phyloP scores from a whole-genome alignment of 331 rosid species.

The Stylosanthes scabra region DNA sequence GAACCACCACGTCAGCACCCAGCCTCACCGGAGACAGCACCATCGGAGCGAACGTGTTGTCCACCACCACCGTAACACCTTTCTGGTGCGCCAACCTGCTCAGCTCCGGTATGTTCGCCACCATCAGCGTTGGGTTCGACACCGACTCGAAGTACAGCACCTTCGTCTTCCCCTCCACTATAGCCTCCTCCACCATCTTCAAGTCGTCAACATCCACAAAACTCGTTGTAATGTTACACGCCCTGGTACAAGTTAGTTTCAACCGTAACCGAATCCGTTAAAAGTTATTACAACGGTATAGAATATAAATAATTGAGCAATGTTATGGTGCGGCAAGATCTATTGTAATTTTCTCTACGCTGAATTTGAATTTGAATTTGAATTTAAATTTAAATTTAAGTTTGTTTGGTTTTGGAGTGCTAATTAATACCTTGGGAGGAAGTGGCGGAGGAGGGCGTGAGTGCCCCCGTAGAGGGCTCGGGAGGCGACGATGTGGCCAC shows the following conservation, averaged over 20 bases:
- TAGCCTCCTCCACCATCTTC: slow-evolving; percentile 55
- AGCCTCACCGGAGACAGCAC: slow-evolving; percentile 72
- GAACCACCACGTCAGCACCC: slow-evolving; percentile 92
- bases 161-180: slow-evolving; percentile 72
- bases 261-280: neutral
- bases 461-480: slow-evolving; percentile 80
- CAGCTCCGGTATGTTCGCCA: slow-evolving; percentile 78
- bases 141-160: slow-evolving; percentile 76
- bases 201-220: slow-evolving; percentile 69
- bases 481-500: slow-evolving; percentile 73
- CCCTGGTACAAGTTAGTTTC: slow-evolving; percentile 25
- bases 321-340: neutral
- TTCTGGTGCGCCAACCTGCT: slow-evolving; percentile 65
- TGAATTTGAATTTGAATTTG: too few relatives aligned
- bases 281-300: neutral
- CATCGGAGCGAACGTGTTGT: slow-evolving; percentile 90
- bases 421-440: slow-evolving; percentile 49
- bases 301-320: neutral
- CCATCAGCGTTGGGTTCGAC: slow-evolving; percentile 72
- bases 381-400: too few relatives aligned
- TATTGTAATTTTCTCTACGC: too few relatives aligned
- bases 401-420: too few relatives aligned
- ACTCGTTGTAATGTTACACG: slow-evolving; percentile 61
- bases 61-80: slow-evolving; percentile 86
- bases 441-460: slow-evolving; percentile 78